Evolutionary conservation across 2,329 filamentous ascomycete species (phyloP), one percentile per base, ranked within the genome.

Genomic region (Onygena corvina): DNA sequence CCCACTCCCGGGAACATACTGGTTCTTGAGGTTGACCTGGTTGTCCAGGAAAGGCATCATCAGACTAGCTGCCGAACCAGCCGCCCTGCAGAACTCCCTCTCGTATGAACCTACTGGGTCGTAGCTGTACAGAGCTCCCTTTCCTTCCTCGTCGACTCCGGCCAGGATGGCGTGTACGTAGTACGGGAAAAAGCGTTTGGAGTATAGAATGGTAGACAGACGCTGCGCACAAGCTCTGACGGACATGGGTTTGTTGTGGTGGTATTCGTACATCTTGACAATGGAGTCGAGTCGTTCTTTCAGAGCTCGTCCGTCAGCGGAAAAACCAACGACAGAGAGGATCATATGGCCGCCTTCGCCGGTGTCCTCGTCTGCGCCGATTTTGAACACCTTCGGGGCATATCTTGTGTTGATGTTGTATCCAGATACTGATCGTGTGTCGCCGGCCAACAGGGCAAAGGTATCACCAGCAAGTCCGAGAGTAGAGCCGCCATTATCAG

Each of bases 41-140:
- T 98, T 98, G 69, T 98, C 92, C 63, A 98, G 72, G 76, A 98
- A 98, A 1, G 92, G 92, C 86, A 95, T 98, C 70, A 98, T 98
- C 68, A 98, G 72, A 62, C 86, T 92, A 48, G 87, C 84, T 16
- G 89, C 89, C 11, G 92, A 89, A 60, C 92, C 92, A 35, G 86
- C 92, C 30, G 92, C 89, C 57, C 90, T 81, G 72, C 89, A 95
- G 72, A 94, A 86, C 72, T 98, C 92, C 57, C 92, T 76, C 76
- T 98, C 92, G 71, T 96, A 98, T 66, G 86, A 94, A 59, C 92
- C 92, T 35, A 98, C 92, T 1, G 92, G 92, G 65, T 98, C 92
- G 72, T 98, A 98, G 56, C 85, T 92, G 76, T 95, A 98, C 53
- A 98, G 76, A 48, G 90, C 90, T 52, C 92, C 93, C 67, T 82